Base-by-base conservation (phyloP, 257 asterid genomes). In the Solanum tarapatanum region DNA sequence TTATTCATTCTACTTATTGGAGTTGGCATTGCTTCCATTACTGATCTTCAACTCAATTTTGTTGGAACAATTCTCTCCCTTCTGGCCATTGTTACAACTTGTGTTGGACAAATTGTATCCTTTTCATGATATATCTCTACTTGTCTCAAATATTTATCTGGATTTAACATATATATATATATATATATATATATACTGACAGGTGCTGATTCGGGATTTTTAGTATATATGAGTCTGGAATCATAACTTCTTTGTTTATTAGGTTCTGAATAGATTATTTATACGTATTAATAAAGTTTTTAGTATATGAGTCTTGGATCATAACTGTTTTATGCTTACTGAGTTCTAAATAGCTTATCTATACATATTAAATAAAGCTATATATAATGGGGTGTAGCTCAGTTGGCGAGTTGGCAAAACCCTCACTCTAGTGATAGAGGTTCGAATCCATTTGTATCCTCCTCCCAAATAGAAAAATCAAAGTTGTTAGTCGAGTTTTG, bases 21-120 rank as follows among this genome's bases (percentile, higher is more conserved):
- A 89, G 99, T 96, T 69, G 99, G 98, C 62, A 91, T 93, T 88
- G 99, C 99, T 64, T 96, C 99, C 1, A 89, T 96, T 2, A 96
- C 99, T 8, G 99, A 96, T 87, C 96, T 96, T 85, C 99, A 96
- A 91, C 99, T 96, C 93, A 96, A 96, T 89, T 87, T 94, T 23
- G 96, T 96, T 4, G 99, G 99, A 66, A 89, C 99, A 58, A 55
- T 93, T 55, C 95, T 96, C 28, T 96, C 99, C 24, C 88, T 95
- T 88, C 92, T 96, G 8, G 99, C 99, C 89, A 96, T 96, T 89
- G 58, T 94, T 73, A 96, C 99, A 48, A 96, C 99, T 45, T 96
- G 99, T 83, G 93, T 93, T 77, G 98, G 98, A 83, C 99, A 96
- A 94, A 96, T 96, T 86, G 99, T 95, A 93, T 89, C 87, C 89